A percentile compares a stretch with the other conserved stretches of the same genome.
Conservation (phyloP, 139 green algal genomes). For the Tetraselmis chui region DNA sequence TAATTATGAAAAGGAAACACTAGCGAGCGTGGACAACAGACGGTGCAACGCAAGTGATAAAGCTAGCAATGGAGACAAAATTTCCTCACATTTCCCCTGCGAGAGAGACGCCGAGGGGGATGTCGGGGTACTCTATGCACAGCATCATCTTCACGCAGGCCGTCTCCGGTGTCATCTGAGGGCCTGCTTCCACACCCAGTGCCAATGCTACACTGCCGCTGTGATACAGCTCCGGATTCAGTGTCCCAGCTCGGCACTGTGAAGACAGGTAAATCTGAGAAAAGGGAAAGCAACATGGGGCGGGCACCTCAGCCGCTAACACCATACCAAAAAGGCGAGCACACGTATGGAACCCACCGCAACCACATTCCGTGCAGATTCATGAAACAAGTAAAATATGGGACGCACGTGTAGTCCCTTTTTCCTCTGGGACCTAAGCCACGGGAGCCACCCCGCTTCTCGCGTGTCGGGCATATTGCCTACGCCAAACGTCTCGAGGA, state of each 20-base stretch:
- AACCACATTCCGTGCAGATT: no score
- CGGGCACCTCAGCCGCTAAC: no score
- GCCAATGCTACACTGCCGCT: constrained; percentile 49
- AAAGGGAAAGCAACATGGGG: no score
- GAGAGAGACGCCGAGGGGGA: constrained; percentile 67
- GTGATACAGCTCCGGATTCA: constrained; percentile 70
- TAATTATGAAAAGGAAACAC: no score
- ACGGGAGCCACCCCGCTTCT: constrained; percentile 65
- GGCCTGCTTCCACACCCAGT: constrained; percentile 58
- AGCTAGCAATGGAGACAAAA: neutral
- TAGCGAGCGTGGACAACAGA: no score
- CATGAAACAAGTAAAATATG: no score
- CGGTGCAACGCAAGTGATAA: no score
- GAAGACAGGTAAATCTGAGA: constrained; percentile 47
- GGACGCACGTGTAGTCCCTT: constrained; percentile 47
- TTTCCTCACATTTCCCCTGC: constrained; percentile 69
- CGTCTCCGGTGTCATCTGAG: constrained; percentile 70
- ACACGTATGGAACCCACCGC: no score
- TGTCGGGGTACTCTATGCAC: constrained; percentile 63
- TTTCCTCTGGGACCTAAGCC: constrained; percentile 63
- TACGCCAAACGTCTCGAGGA: constrained; percentile 87
- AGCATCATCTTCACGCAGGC: constrained; percentile 90
- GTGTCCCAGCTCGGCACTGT: constrained; percentile 57
- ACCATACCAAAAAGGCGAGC: no score
- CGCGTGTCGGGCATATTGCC: constrained; percentile 81